Evolutionary conservation across 768 basidiomycete genomes (phyloP), one percentile per base, ranked within the genome.

Genomic region (Rhizopogon vinicolor): DNA sequence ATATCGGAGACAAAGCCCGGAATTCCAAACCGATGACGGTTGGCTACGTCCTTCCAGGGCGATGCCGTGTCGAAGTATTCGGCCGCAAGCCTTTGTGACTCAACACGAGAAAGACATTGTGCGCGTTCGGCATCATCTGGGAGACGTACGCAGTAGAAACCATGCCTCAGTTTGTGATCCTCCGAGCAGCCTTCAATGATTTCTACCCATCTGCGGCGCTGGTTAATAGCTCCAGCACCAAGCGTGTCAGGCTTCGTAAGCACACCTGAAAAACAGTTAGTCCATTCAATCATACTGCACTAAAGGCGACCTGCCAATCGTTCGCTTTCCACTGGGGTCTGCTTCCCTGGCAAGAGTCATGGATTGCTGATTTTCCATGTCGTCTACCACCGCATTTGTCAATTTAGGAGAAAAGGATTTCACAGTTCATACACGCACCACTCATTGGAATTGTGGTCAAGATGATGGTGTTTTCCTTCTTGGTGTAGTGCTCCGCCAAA

Each of bases 331-430:
- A 0, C 70, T 58, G 0, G 75, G 74, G 60, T 84, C 83, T 40
- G 63, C 75, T 37, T 75, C 63, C 2, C 65, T 66, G 1, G 82
- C 83, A 3, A 84, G 72, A 1, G 70, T 67, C 10, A 76, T 69
- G 0, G 84, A 83, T 52, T 76, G 78, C 61, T 83, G 82, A 59
- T 83, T 85, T 58, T 84, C 77, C 51, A 82, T 77, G 54, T 85
- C 84, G 50, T 81, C 83, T 84, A 6, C 6, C 31, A 9, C 31
- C 14, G 14, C 25, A 18, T n/a, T 3, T 3, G 19, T 48, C 1
- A 22, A 22, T 5, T 49, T 9, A 5, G 14, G 16, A 9, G 5
- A 37, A n/a, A 10, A 10, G 2, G 1, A 37, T 37, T 49, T 49
- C 22, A 18, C 7, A 19, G 35, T 22, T 28, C 19, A 39, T 19